Conservation (phyloP, 176 grass and related monocot species). For the Musa schizocarpa region DNA sequence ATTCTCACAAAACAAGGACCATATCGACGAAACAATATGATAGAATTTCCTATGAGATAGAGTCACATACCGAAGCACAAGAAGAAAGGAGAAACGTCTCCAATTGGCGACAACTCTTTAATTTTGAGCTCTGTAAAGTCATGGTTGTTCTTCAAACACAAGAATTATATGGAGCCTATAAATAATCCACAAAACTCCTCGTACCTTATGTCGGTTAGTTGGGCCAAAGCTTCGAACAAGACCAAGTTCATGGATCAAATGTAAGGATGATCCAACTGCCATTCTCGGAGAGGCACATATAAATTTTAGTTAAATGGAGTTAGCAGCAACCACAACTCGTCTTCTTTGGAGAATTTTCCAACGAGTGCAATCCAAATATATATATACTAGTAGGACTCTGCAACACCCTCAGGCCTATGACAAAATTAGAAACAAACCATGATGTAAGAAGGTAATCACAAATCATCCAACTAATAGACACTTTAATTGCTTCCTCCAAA, state of each 20-base stretch:
- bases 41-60: not conserved
- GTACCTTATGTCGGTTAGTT: not conserved
- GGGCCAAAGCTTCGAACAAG: not conserved
- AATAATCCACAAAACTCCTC: not conserved
- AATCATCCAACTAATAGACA: too few relatives aligned
- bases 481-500: too few relatives aligned
- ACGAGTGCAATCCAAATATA: not conserved
- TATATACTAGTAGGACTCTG: not conserved
- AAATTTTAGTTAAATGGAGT: not conserved
- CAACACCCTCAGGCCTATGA: not conserved
- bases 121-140: not conserved
- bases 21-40: not conserved
- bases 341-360: not conserved
- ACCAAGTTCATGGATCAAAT: not conserved
- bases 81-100: conserved; percentile 3
- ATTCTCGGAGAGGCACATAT: not conserved
- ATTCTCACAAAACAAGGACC: not conserved
- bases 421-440: not conserved
- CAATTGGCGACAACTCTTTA: not conserved
- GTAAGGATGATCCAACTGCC: conserved; percentile 4
- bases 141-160: not conserved
- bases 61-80: not conserved
- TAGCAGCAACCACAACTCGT: not conserved
- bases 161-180: not conserved
- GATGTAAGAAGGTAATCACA: not conserved